Evolutionary conservation across 75 land plant species (phyloP).

Genomic region (Chamaecyparis obtusa): DNA sequence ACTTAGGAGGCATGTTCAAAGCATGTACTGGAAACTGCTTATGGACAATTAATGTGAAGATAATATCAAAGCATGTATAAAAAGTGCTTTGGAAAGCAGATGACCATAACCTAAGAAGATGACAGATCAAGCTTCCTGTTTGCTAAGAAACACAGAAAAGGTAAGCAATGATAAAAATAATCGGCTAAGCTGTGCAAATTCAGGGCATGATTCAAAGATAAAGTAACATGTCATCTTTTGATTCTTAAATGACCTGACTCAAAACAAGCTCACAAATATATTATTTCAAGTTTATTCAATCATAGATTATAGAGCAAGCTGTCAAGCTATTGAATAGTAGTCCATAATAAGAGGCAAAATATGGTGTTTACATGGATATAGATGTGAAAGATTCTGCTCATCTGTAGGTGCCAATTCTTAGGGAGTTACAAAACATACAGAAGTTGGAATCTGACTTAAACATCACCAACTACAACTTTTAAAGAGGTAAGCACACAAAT

Average conservation of each 20-base stretch:
- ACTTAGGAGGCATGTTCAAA: neutral
- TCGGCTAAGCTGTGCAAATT: neutral
- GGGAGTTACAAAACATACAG: neutral
- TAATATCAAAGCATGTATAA: neutral
- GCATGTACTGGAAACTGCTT: no score
- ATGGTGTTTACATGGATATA: neutral
- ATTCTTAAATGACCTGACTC: neutral
- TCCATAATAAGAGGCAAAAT: neutral
- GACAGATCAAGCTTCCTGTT: neutral
- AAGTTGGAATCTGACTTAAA: neutral
- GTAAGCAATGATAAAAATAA: neutral
- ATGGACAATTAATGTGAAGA: no score
- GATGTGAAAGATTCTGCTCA: neutral
- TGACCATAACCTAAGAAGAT: neutral
- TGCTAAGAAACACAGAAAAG: neutral
- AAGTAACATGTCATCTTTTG: neutral
- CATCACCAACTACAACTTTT: neutral
- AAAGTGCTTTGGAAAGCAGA: neutral
- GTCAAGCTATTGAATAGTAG: neutral
- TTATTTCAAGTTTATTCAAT: conserved; percentile 3
- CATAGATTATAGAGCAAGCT: neutral
- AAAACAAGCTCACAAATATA: neutral
- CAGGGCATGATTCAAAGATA: neutral
- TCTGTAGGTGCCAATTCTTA: neutral
- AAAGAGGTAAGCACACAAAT: neutral